Conservation (phyloP, 176 grass and related monocot species). For the Calamus simplicifolius region DNA sequence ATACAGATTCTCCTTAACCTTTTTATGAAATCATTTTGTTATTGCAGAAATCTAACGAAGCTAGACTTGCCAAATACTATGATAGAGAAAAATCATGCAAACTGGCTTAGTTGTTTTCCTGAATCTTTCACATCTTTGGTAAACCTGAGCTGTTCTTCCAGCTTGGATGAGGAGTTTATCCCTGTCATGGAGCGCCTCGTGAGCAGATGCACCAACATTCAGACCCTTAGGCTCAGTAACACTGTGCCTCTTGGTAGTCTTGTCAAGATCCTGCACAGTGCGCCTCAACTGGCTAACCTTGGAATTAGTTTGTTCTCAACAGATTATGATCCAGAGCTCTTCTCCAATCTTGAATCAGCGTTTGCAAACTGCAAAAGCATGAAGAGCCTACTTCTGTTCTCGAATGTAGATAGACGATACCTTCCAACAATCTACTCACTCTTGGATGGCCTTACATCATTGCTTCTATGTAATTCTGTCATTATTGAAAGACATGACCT, state of each 20-base stretch:
- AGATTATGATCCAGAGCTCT: too few relatives aligned
- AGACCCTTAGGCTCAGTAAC: slow-evolving; percentile 54
- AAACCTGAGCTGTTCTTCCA: slow-evolving; percentile 44
- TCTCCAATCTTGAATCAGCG: too few relatives aligned
- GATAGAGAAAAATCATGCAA: slow-evolving; percentile 43
- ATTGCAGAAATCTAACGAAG: slow-evolving; percentile 48
- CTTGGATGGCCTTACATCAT: slow-evolving; percentile 52
- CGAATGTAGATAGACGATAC: slow-evolving; percentile 39
- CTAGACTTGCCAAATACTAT: slow-evolving; percentile 56
- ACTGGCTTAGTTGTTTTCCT: slow-evolving; percentile 52
- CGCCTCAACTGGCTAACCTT: slow-evolving; percentile 43
- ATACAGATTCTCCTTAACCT: background rate
- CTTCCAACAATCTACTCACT: slow-evolving; percentile 54
- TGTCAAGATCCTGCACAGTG: slow-evolving; percentile 33
- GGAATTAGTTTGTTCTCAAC: slow-evolving; percentile 41
- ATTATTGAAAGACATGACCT: slow-evolving; percentile 37
- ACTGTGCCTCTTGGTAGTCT: slow-evolving; percentile 54
- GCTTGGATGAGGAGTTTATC: slow-evolving; percentile 49
- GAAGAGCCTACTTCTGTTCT: slow-evolving; percentile 46
- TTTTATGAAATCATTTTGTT: slow-evolving; percentile 4
- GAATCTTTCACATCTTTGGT: slow-evolving; percentile 57
- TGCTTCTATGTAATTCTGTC: slow-evolving; percentile 61
- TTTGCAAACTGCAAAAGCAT: slow-evolving; percentile 46
- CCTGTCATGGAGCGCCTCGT: slow-evolving; percentile 46
- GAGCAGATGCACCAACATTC: slow-evolving; percentile 51